A percentile compares a stretch with the other conserved stretches of the same genome.
phyloP scores from a whole-genome alignment of 179 eudicot genomes.

The Actinidia polygama region DNA sequence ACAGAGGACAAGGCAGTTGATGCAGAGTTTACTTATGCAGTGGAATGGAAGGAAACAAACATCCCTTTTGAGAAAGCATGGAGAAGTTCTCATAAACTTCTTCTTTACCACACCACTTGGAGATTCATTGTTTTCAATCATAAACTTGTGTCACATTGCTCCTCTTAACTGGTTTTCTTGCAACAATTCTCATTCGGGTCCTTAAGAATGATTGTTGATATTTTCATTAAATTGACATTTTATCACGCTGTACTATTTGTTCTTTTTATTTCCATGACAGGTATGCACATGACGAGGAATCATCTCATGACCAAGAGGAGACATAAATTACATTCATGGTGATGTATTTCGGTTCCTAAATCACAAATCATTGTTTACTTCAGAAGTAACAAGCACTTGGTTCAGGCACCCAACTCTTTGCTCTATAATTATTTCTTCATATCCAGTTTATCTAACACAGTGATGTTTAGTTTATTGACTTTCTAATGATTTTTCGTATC shows the following conservation, averaged over 20 bases:
- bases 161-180: slow-evolving; percentile 24
- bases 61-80: slow-evolving; percentile 26
- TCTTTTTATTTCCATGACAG: not conserved
- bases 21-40: slow-evolving; percentile 19
- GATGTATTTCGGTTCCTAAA: slow-evolving; percentile 28
- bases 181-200: slow-evolving; percentile 26
- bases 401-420: slow-evolving; percentile 27
- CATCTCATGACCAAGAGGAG: slow-evolving; percentile 27
- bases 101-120: slow-evolving; percentile 24
- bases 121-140: slow-evolving; percentile 28
- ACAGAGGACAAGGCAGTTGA: slow-evolving; percentile 32
- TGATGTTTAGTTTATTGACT: not conserved
- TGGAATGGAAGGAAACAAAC: slow-evolving; percentile 29
- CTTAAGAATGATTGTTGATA: slow-evolving; percentile 29
- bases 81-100: slow-evolving; percentile 21
- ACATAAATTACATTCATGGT: slow-evolving; percentile 31
- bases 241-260: not conserved
- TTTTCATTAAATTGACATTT: not conserved
- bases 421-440: slow-evolving; percentile 18
- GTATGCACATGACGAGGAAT: slow-evolving; percentile 26
- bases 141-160: slow-evolving; percentile 23
- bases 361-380: slow-evolving; percentile 23
- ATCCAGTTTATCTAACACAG: not conserved
- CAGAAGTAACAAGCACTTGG: slow-evolving; percentile 26
- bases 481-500: not conserved